A percentile compares a stretch with the other conserved stretches of the same genome.
Evolutionary conservation across 2,329 filamentous ascomycete species (phyloP).

Genomic region (Venturia carpophila): DNA sequence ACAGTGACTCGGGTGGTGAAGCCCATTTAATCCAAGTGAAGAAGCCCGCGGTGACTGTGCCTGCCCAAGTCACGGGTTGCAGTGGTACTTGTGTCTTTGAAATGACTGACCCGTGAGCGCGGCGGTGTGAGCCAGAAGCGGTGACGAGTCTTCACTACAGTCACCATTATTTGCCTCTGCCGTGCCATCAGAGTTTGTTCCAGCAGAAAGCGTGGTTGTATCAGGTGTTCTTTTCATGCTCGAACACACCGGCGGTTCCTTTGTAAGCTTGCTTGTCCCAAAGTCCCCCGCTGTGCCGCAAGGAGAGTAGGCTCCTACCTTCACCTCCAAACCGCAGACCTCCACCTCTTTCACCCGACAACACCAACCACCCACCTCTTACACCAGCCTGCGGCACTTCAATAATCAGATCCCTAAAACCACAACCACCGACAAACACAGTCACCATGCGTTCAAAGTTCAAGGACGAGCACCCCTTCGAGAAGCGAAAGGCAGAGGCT

Average conservation of each 20-base stretch:
- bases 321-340: not conserved
- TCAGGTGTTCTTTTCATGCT: not conserved
- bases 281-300: not conserved
- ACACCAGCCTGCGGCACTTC: not conserved
- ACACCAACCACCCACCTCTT: not conserved
- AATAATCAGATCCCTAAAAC: slow-evolving; percentile 20
- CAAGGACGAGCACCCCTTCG: slow-evolving; percentile 99
- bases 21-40: not conserved
- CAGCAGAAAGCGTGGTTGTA: not conserved
- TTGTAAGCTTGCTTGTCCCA: not conserved
- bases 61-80: slow-evolving; percentile 1
- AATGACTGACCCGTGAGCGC: slow-evolving; percentile 9
- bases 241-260: not conserved
- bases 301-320: not conserved
- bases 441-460: slow-evolving; percentile 92
- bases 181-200: not conserved
- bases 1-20: not conserved
- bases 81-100: not conserved
- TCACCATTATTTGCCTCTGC: not conserved
- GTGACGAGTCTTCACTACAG: not conserved
- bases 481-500: slow-evolving; percentile 99
- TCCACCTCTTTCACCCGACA: not conserved
- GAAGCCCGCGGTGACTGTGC: not conserved
- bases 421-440: slow-evolving; percentile 14
- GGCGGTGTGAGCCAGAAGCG: slow-evolving; percentile 11